Base-by-base conservation (phyloP, 495 filamentous ascomycete genomes). In the Penicillium tannophilum region DNA sequence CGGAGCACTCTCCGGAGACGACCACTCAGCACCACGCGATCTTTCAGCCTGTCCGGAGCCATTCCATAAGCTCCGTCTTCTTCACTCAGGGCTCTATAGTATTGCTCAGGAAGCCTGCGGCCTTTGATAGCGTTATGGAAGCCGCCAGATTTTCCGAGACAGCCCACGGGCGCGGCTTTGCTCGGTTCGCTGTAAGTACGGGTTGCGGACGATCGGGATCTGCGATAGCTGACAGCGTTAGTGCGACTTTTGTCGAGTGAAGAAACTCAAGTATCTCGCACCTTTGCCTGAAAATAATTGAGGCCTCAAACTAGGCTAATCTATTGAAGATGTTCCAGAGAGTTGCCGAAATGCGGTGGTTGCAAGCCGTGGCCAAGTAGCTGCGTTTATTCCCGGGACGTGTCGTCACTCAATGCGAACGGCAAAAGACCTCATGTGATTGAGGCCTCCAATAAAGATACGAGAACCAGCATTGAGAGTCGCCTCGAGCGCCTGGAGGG, bases 271-370 rank as follows among this genome's bases (percentile, higher is more conserved):
- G 64, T 67, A 54, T 23, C 26, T 49, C 16, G 30, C 17, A 36
- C 14, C 9, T 11, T 23, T 57, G 31, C 1, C 4, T 57, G 16
- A 12, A 1, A 8, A 0, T 0, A 35, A 2, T 11, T 20, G 6
- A 17, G 17, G 20, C 7, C 0, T 4, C 6, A 12, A 3, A 16
- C 12, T 26, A 55, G 31, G 41, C 44, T 42, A 31, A 47, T 33
- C 4, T 14, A 6, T 8, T 12, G 11, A 8, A 67, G 64, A 48
- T 67, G 64, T 24, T 64, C 64, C 3, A 57, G 61, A 24, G 61
- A 67, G 46, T 19, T 67, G n/a, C 64, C 64, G 23, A 67, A 65
- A 39, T 67, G 65, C 39, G 55, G 58, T 28, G 54, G 50, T 39
- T 65, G 65, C 55, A 61, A 59, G 30, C 62, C 62, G 3, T 67